Evolutionary conservation across 2,329 filamentous ascomycete genomes (phyloP).

Genomic region (Cercospora beticola): DNA sequence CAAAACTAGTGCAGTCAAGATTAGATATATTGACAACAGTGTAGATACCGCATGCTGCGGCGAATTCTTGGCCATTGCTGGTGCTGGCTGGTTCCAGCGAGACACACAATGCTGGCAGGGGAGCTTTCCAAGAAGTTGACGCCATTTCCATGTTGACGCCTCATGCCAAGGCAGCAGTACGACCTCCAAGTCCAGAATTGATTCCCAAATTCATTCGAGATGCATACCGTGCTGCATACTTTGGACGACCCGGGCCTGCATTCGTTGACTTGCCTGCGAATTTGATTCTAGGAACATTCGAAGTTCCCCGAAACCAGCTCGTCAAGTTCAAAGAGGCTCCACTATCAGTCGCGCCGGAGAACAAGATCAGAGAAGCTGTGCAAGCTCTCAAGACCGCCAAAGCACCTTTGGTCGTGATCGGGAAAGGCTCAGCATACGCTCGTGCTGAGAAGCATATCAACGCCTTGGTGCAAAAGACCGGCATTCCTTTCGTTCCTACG

Average conservation of each 20-base stretch:
- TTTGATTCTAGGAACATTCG: conserved; percentile 49
- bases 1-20: not conserved
- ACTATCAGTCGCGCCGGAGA: conserved; percentile 47
- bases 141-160: conserved; percentile 53
- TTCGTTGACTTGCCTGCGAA: conserved; percentile 59
- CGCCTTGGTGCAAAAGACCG: conserved; percentile 47
- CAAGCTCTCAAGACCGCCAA: conserved; percentile 50
- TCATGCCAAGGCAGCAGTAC: conserved; percentile 54
- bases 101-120: conserved; percentile 53
- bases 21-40: not conserved
- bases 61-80: conserved; percentile 57
- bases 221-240: conserved; percentile 55
- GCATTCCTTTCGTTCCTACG: conserved; percentile 57
- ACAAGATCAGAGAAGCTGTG: conserved; percentile 44
- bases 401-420: conserved; percentile 54
- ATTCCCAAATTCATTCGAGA: conserved; percentile 51
- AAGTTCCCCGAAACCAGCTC: conserved; percentile 26
- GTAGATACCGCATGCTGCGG: conserved; percentile 41
- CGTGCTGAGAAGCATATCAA: conserved; percentile 50
- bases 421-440: conserved; percentile 58
- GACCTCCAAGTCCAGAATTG: conserved; percentile 48
- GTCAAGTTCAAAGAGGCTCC: conserved; percentile 38
- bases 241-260: conserved; percentile 54
- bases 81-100: conserved; percentile 57
- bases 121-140: conserved; percentile 59